These are phyloP conservation scores for Curvularia sp. DNA, from an alignment of 2,329 filamentous ascomycete species.

Conservation along the genomic window DNA sequence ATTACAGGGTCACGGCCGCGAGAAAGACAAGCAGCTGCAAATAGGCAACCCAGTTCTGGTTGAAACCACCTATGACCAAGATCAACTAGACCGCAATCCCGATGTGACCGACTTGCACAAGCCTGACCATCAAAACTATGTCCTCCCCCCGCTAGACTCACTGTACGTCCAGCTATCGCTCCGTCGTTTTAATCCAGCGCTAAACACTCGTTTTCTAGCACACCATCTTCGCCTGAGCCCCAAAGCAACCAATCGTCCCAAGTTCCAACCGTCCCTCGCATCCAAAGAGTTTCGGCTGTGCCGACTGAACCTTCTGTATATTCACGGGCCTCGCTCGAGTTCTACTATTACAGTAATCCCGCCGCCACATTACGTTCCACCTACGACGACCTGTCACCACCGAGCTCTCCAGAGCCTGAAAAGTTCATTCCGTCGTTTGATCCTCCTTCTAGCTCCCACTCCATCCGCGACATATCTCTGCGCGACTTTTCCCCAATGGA, in stretches of 20 bases:
- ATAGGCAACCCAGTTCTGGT: constrained; percentile 56
- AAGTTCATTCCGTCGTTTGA: constrained; percentile 24
- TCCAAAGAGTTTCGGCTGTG: constrained; percentile 55
- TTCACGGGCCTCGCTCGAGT: constrained; percentile 60
- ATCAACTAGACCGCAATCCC: constrained; percentile 50
- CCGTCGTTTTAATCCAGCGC: not conserved
- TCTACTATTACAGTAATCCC: constrained; percentile 34
- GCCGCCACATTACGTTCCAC: constrained; percentile 28
- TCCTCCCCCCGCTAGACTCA: constrained; percentile 23
- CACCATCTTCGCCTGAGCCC: constrained; percentile 28
- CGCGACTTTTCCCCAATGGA: constrained; percentile 52
- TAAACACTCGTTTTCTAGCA: constrained; percentile 23
- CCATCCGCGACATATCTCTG: constrained; percentile 48
- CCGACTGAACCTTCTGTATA: constrained; percentile 64
- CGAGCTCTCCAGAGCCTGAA: constrained; percentile 50
- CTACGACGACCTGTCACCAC: constrained; percentile 48
- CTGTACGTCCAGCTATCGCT: constrained; percentile 32
- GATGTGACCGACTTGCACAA: constrained; percentile 40
- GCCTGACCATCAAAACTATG: constrained; percentile 38
- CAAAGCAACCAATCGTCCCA: constrained; percentile 37
- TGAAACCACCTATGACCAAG: constrained; percentile 56
- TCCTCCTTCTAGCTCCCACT: constrained; percentile 38
- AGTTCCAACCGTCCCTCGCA: constrained; percentile 58
- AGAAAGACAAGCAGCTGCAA: constrained; percentile 50
- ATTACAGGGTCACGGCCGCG: constrained; percentile 53